Percentiles rank a stretch among this genome's conserved stretches.
Evolutionary conservation across 108 stramenopile genomes (phyloP).

Genomic region (Cylindrotheca fusiformis): DNA sequence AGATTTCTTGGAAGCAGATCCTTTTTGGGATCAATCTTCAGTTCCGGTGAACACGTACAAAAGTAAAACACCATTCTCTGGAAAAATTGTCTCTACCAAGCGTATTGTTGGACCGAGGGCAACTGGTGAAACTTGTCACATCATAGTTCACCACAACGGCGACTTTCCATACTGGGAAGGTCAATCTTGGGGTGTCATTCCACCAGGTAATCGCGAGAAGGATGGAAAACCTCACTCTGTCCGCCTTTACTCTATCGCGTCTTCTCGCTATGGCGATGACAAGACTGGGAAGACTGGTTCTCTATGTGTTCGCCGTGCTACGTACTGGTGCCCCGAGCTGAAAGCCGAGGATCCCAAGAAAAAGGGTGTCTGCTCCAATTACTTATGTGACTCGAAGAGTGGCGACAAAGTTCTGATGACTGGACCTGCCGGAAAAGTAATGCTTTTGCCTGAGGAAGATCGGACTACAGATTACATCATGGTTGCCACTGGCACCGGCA

Average conservation of each 20-base stretch:
- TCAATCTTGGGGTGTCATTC: slow-evolving; percentile 96
- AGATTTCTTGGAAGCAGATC: slow-evolving; percentile 94
- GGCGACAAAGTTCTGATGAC: slow-evolving; percentile 89
- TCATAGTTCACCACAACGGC: slow-evolving; percentile 96
- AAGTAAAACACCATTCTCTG: slow-evolving; percentile 93
- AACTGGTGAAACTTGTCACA: slow-evolving; percentile 96
- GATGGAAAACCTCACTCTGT: slow-evolving; percentile 96
- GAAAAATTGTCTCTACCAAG: slow-evolving; percentile 95
- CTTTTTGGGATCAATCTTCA: slow-evolving; percentile 88
- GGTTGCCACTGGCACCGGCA: slow-evolving; percentile 98
- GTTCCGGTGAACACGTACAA: slow-evolving; percentile 94
- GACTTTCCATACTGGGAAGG: slow-evolving; percentile 98
- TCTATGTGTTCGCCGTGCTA: slow-evolving; percentile 96
- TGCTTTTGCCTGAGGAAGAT: slow-evolving; percentile 96
- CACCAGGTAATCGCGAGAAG: slow-evolving; percentile 90
- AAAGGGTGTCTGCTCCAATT: slow-evolving; percentile 99
- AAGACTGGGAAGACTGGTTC: slow-evolving; percentile 97
- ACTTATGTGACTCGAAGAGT: slow-evolving; percentile 90
- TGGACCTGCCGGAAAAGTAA: slow-evolving; percentile 97
- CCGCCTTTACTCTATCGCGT: slow-evolving; percentile 97
- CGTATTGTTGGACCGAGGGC: slow-evolving; percentile 97
- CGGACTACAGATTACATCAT: slow-evolving; percentile 95
- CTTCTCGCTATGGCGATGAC: slow-evolving; percentile 96
- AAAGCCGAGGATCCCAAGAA: slow-evolving; percentile 97
- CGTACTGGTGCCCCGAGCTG: slow-evolving; percentile 91